Evolutionary conservation across 441 rosid genomes (phyloP).

Genomic region (Brassica balearica): DNA sequence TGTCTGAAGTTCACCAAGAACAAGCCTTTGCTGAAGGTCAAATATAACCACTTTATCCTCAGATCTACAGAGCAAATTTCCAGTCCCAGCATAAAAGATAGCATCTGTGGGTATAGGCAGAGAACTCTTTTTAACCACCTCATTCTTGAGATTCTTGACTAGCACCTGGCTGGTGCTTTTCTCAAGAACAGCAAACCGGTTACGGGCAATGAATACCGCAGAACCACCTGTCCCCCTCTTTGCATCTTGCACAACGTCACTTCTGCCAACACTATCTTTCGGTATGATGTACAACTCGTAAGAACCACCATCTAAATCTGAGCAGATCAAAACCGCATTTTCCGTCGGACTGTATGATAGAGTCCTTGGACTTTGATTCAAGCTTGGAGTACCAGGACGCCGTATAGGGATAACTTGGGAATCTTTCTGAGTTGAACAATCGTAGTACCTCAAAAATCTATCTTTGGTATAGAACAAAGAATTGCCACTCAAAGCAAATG

Average conservation of each 20-base stretch:
- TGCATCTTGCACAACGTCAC: slow-evolving; percentile 77
- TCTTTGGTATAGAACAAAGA: slow-evolving; percentile 77
- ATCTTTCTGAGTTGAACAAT: slow-evolving; percentile 74
- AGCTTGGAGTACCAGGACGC: slow-evolving; percentile 76
- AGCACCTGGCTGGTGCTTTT: slow-evolving; percentile 74
- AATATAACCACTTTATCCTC: slow-evolving; percentile 79
- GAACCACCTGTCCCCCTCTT: slow-evolving; percentile 81
- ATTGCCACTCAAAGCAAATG: slow-evolving; percentile 81
- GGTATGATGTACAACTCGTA: slow-evolving; percentile 83
- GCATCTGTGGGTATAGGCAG: slow-evolving; percentile 79
- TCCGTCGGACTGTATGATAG: slow-evolving; percentile 89
- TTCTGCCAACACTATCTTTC: slow-evolving; percentile 70
- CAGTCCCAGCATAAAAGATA: slow-evolving; percentile 86
- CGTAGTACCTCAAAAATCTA: slow-evolving; percentile 74
- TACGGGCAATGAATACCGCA: slow-evolving; percentile 78
- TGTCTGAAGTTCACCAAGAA: slow-evolving; percentile 82
- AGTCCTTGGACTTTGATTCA: slow-evolving; percentile 88
- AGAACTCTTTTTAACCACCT: slow-evolving; percentile 69
- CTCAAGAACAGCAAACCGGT: slow-evolving; percentile 85
- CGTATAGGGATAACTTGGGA: slow-evolving; percentile 78
- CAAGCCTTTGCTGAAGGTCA: slow-evolving; percentile 75
- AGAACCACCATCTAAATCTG: slow-evolving; percentile 89
- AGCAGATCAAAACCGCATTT: slow-evolving; percentile 80
- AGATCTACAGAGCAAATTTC: slow-evolving; percentile 76
- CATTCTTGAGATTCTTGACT: slow-evolving; percentile 73